These are phyloP conservation scores for Ophiostoma sp. DNA, from an alignment of 2,329 filamentous ascomycete species.

Conservation along the genomic window DNA sequence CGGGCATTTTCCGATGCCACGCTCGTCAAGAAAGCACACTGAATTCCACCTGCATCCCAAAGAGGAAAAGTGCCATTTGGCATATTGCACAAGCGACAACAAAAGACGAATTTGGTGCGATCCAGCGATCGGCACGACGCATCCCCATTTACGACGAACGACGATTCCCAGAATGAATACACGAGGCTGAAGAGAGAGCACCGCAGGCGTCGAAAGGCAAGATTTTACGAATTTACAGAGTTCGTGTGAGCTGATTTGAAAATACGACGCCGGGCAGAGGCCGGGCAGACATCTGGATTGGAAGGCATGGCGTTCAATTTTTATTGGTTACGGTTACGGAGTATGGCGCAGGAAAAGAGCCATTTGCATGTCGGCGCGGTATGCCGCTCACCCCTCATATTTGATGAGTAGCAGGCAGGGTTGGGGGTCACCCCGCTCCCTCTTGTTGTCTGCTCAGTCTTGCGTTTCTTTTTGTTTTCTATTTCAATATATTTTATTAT, in stretches of 20 bases:
- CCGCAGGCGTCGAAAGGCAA: not conserved
- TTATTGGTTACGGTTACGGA: not conserved
- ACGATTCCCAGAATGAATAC: constrained; percentile 5
- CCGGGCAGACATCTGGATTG: too few relatives aligned
- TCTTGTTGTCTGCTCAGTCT: not conserved
- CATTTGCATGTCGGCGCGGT: not conserved
- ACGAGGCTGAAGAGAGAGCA: not conserved
- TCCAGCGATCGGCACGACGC: not conserved
- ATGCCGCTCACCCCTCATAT: not conserved
- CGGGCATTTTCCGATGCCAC: not conserved
- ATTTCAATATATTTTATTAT: not conserved
- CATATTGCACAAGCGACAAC: not conserved
- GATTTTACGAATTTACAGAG: not conserved
- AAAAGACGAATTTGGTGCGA: not conserved
- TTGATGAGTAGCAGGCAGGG: not conserved
- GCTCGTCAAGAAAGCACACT: not conserved
- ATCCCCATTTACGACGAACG: not conserved
- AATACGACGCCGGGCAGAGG: not conserved
- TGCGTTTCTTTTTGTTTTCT: not conserved
- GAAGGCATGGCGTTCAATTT: not conserved
- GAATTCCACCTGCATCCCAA: not conserved
- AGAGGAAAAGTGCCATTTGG: too few relatives aligned
- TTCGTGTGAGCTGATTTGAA: not conserved
- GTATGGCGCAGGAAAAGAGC: not conserved
- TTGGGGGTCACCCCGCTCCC: not conserved